phyloP scores from a whole-genome alignment of 352 stramenopile species.

The Thraustochytrium striatum region DNA sequence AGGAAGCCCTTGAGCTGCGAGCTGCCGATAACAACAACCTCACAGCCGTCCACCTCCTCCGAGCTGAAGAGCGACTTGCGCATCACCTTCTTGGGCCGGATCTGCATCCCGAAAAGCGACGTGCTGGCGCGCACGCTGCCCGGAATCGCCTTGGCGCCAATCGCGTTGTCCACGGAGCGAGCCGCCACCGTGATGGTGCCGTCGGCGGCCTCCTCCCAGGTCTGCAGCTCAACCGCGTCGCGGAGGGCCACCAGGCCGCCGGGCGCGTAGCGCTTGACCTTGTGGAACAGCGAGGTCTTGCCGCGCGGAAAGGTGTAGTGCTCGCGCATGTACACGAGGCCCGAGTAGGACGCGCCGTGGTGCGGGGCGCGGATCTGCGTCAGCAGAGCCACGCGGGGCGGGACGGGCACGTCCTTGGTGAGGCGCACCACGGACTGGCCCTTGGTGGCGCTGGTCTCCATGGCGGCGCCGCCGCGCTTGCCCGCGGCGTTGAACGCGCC shows the following conservation, averaged over 20 bases:
- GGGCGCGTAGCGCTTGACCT: constrained; percentile 17
- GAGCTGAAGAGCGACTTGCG: neutral
- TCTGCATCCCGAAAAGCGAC: constrained; percentile 38
- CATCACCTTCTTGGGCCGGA: neutral
- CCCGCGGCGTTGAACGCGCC: neutral
- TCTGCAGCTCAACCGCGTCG: constrained; percentile 9
- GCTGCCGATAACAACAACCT: neutral
- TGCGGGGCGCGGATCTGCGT: constrained; percentile 31
- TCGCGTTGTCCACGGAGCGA: constrained; percentile 1
- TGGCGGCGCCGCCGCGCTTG: neutral
- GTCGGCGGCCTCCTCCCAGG: constrained; percentile 16
- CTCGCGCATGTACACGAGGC: constrained; percentile 40
- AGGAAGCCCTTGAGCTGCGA: neutral
- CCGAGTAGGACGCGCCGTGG: neutral
- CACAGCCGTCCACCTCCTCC: neutral
- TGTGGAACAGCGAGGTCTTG: constrained; percentile 39
- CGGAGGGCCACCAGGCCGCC: neutral
- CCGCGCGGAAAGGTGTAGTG: constrained; percentile 44
- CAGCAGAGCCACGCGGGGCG: constrained; percentile 10
- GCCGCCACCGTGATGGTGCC: constrained; percentile 26
- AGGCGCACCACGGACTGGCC: neutral
- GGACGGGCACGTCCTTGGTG: neutral
- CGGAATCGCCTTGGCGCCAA: constrained; percentile 1
- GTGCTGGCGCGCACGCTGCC: neutral
- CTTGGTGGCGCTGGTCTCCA: neutral